Percentiles rank a stretch among this genome's conserved stretches.
Evolutionary conservation across 768 basidiomycete species (phyloP).

Genomic region (Rhizopogon roseolus): DNA sequence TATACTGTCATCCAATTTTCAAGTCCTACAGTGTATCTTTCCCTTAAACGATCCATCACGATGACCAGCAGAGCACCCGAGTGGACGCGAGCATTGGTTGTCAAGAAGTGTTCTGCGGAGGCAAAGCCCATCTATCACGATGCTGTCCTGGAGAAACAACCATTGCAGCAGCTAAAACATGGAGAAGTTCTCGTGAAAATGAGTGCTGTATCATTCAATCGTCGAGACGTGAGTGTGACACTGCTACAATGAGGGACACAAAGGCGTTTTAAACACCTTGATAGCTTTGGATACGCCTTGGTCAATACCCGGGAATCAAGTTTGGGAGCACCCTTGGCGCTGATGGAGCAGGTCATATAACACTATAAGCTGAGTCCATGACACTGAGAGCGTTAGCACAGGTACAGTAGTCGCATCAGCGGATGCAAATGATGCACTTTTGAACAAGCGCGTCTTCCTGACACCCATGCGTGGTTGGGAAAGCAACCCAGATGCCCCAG

Average conservation of each 20-base stretch:
- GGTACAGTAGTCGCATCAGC: conserved; percentile 61
- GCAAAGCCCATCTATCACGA: conserved; percentile 50
- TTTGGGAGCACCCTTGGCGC: conserved; percentile 60
- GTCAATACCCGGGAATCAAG: conserved; percentile 59
- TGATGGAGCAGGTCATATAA: conserved; percentile 61
- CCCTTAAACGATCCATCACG: neutral
- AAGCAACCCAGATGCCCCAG: conserved; percentile 56
- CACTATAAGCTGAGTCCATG: neutral
- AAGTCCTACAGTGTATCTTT: neutral
- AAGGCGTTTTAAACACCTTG: neutral
- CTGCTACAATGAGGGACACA: neutral
- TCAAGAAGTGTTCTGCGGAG: conserved; percentile 37
- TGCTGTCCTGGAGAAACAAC: conserved; percentile 44
- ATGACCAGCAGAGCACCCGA: conserved; percentile 26
- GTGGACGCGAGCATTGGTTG: conserved; percentile 42
- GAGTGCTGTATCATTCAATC: conserved; percentile 71
- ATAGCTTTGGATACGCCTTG: conserved; percentile 72
- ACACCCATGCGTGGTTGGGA: conserved; percentile 77
- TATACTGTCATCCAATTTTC: too few relatives aligned
- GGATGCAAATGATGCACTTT: conserved; percentile 47
- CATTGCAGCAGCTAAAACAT: conserved; percentile 44
- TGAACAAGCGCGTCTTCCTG: conserved; percentile 69
- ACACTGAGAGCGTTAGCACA: conserved; percentile 18
- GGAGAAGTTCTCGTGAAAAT: conserved; percentile 67
- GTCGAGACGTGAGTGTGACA: conserved; percentile 51